A percentile compares a stretch with the other conserved stretches of the same genome.
Conservation (phyloP, 192 early-diverging fungal species). For the Podila clonocystis region DNA sequence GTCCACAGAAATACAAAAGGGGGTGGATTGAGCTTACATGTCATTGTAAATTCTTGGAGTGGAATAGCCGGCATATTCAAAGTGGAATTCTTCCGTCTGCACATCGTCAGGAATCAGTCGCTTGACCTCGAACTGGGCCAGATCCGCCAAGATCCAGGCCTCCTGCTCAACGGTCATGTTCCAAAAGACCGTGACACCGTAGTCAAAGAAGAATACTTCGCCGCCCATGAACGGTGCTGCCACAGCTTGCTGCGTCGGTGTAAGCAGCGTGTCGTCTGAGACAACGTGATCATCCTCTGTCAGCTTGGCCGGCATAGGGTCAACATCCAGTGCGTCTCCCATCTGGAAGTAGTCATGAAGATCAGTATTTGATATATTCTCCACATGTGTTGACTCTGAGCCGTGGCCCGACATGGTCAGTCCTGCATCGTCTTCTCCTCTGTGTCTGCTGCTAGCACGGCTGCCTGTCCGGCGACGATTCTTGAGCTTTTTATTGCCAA, state of each 20-base stretch:
- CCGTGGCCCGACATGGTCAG: slow-evolving; percentile 1
- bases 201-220: slow-evolving; percentile 68
- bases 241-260: slow-evolving; percentile 3
- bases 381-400: background rate
- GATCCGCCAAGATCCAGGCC: slow-evolving; percentile 57
- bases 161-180: slow-evolving; percentile 65
- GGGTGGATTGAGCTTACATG: slow-evolving; percentile 54
- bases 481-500: slow-evolving; percentile 25
- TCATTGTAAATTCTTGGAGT: slow-evolving; percentile 84
- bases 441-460: slow-evolving; percentile 21
- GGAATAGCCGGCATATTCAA: slow-evolving; percentile 77
- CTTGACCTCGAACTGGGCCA: slow-evolving; percentile 50
- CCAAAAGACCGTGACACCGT: slow-evolving; percentile 71
- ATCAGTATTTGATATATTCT: slow-evolving; percentile 7
- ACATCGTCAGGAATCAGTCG: slow-evolving; percentile 62
- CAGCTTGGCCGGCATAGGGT: slow-evolving; percentile 5
- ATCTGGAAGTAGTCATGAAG: slow-evolving; percentile 28
- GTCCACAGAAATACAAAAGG: background rate
- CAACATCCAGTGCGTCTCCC: background rate
- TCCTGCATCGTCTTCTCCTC: slow-evolving; percentile 10
- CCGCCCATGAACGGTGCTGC: slow-evolving; percentile 55
- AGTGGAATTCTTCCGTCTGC: slow-evolving; percentile 82
- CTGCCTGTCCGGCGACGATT: slow-evolving; percentile 33
- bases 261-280: slow-evolving; percentile 9
- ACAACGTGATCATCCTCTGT: background rate